Evolutionary conservation across 1,284 basidiomycete genomes (phyloP), one percentile per base, ranked within the genome.

Genomic region (Ceratobasidium sp.): DNA sequence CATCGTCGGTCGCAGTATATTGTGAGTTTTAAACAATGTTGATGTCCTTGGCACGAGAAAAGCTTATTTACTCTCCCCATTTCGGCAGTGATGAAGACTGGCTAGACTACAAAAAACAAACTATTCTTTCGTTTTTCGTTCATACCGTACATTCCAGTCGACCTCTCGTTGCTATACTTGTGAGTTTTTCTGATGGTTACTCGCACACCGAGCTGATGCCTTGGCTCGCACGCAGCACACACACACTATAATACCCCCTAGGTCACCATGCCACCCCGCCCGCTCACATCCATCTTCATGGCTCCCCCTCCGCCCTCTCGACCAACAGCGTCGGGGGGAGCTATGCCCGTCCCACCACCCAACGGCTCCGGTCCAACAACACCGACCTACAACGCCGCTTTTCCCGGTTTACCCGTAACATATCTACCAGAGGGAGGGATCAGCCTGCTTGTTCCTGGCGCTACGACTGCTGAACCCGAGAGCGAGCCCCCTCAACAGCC

Each of bases 281-380:
- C 70, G 39, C 70, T 73, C n/a, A 73, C 70, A 9, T 60, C 70
- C 26, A 73, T 73, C 55, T 73, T 73, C 58, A 73, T 73, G 70
- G 70, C 70, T n/a, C 70, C 70, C 6, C 70, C 70, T 46, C 70
- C 70, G 18, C 70, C 70, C 3, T 73, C 70, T n/a, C 70, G 70
- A n/a, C 58, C 42, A 15, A 73, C 70, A 3, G 70, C 70, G 20
- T 73, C 70, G 9, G 70, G 70, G 28, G 63, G 63, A 66, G 20
- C 63, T 15, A 39, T 61, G 18, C 58, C 58, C 28, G 69, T 33
- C 2, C 44, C 67, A 6, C 46, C 42, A 7, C 18, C 39, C 23
- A 33, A 53, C 40, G 70, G 56, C 58, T 61, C 70, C 9, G 70
- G 70, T 33, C 58, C 70, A 46, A 73, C 70, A 10, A 73, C 70